These are phyloP conservation scores for Acer yangbiense DNA, from an alignment of 345 rosid species.

Conservation along the genomic window DNA sequence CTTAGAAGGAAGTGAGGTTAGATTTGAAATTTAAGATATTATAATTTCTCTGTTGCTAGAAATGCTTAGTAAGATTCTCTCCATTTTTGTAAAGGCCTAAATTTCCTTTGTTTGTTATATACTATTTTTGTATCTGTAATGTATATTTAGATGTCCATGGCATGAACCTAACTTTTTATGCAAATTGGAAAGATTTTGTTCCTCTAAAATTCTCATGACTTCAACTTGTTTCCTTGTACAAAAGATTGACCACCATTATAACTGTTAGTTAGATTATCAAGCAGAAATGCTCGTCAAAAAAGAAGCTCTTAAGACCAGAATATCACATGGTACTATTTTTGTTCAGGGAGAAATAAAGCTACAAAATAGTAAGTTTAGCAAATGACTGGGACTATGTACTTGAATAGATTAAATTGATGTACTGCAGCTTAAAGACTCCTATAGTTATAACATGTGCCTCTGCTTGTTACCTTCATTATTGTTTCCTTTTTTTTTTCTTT, in stretches of 20 bases:
- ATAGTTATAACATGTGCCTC: background rate
- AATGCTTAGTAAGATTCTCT: constrained; percentile 4
- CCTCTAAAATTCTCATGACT: background rate
- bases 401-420: background rate
- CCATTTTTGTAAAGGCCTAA: constrained; percentile 21
- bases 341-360: background rate
- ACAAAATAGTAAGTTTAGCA: background rate
- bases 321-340: background rate
- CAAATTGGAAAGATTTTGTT: constrained; percentile 5
- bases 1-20: constrained; percentile 36
- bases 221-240: background rate
- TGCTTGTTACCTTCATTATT: background rate
- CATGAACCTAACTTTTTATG: constrained; percentile 16
- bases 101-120: constrained; percentile 9
- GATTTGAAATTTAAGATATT: constrained; percentile 14
- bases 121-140: constrained; percentile 6
- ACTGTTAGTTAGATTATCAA: background rate
- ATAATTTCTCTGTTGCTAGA: background rate
- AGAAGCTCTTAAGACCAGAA: background rate
- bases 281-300: background rate
- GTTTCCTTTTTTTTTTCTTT: background rate
- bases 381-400: background rate
- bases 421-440: background rate
- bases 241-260: background rate
- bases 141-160: constrained; percentile 16